These are phyloP conservation scores for Verticillium longisporum DNA, from an alignment of 2,329 filamentous ascomycete genomes.

Conservation along the genomic window DNA sequence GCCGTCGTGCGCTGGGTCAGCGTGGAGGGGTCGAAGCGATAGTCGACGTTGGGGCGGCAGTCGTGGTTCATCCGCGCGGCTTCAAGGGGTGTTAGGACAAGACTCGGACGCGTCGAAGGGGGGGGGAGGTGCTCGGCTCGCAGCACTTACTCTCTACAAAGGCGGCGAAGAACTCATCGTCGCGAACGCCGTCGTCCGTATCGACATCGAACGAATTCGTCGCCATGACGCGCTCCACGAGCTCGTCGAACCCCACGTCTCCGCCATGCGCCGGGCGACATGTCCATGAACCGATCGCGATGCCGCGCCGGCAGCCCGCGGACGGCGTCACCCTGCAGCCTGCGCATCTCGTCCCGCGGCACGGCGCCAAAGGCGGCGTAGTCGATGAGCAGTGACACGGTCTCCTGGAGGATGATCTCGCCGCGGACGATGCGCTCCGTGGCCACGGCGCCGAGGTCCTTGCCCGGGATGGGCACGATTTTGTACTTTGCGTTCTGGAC, in stretches of 20 bases:
- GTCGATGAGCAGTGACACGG: constrained; percentile 30
- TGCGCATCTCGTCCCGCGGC: constrained; percentile 15
- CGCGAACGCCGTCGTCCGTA: constrained; percentile 17
- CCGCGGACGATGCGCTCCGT: constrained; percentile 23
- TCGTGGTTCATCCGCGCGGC: constrained; percentile 37
- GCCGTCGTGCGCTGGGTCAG: constrained; percentile 32
- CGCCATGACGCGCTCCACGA: constrained; percentile 25
- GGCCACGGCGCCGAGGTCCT: constrained; percentile 37
- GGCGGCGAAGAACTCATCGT: constrained; percentile 26
- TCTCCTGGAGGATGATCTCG: constrained; percentile 30
- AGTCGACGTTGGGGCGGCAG: constrained; percentile 36
- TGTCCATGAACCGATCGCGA: constrained; percentile 22
- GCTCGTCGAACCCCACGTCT: constrained; percentile 15
- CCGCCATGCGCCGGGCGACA: constrained; percentile 24
- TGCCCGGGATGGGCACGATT: constrained; percentile 28
- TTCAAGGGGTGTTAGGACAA: constrained; percentile 2
- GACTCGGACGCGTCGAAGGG: neutral
- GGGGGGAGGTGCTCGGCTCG: neutral
- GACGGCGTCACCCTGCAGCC: constrained; percentile 23
- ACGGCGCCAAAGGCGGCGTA: constrained; percentile 26
- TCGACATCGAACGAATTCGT: constrained; percentile 34
- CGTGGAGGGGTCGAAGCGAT: constrained; percentile 30
- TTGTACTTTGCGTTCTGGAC: constrained; percentile 17
- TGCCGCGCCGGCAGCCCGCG: constrained; percentile 22
- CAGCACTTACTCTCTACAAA: constrained; percentile 26